phyloP scores from a whole-genome alignment of 176 grass and related monocot species.

The Triticum turgidum region DNA sequence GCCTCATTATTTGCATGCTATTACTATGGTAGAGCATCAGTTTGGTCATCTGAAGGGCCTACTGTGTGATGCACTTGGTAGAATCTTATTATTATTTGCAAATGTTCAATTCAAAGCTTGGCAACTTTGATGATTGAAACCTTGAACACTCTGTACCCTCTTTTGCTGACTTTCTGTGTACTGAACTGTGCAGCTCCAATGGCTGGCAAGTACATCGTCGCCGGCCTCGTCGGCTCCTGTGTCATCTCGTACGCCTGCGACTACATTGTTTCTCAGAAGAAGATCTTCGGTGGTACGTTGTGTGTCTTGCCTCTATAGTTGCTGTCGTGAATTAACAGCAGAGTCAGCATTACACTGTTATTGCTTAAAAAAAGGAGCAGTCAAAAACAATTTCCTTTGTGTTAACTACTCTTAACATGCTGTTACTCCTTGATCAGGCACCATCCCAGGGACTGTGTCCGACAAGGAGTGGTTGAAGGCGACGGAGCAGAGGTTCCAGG shows the following conservation, averaged over 20 bases:
- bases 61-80: not conserved
- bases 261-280: slow-evolving; percentile 55
- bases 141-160: no score
- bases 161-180: not conserved
- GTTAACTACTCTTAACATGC: not conserved
- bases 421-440: slow-evolving; percentile 52
- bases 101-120: not conserved
- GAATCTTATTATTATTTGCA: not conserved
- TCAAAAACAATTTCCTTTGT: not conserved
- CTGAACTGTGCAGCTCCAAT: slow-evolving; percentile 34
- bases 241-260: slow-evolving; percentile 53
- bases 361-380: no score
- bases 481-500: slow-evolving; percentile 84
- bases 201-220: slow-evolving; percentile 62
- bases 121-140: not conserved
- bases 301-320: not conserved
- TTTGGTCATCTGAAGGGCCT: not conserved
- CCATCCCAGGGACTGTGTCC: slow-evolving; percentile 57
- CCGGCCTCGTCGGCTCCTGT: slow-evolving; percentile 32
- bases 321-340: not conserved
- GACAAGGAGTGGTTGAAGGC: slow-evolving; percentile 82
- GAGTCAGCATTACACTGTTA: not conserved
- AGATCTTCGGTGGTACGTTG: slow-evolving; percentile 66
- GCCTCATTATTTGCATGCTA: not conserved
- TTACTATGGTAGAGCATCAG: not conserved